Conservation (phyloP, 2,329 filamentous ascomycete species). For the Fusarium hostae region DNA sequence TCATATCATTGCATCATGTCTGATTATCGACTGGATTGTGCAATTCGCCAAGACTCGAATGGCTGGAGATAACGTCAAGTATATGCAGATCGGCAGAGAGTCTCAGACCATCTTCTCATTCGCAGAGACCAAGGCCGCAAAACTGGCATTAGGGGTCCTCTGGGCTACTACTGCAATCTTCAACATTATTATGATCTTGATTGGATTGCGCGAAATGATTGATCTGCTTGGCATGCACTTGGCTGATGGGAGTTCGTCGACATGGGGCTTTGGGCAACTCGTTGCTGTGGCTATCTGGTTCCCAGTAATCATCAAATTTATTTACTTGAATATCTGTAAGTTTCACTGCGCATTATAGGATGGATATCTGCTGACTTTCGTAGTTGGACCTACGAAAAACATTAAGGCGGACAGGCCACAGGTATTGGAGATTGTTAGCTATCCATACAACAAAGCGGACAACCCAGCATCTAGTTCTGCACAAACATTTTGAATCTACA, state of each 20-base stretch:
- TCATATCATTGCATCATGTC: not conserved
- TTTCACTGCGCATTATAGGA: accelerated
- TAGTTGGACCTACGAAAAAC: not conserved
- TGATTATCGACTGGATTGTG: not conserved
- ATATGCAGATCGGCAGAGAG: not conserved
- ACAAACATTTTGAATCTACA: accelerated
- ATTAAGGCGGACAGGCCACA: not conserved
- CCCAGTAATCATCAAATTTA: not conserved
- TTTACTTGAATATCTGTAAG: not conserved
- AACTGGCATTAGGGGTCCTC: not conserved
- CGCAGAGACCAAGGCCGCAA: not conserved
- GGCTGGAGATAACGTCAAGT: not conserved
- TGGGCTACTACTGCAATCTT: not conserved
- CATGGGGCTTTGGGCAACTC: slow-evolving; percentile 2
- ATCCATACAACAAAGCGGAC: not conserved
- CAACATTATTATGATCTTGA: not conserved
- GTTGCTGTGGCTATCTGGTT: slow-evolving; percentile 17
- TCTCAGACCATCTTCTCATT: not conserved
- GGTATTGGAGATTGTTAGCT: not conserved
- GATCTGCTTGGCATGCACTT: not conserved
- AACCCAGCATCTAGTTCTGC: accelerated
- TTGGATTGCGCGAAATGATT: not conserved
- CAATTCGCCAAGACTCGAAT: not conserved
- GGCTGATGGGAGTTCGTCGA: not conserved
- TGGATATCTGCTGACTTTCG: not conserved